phyloP scores from a whole-genome alignment of 2,329 filamentous ascomycete genomes.

The Hortaea sp. region DNA sequence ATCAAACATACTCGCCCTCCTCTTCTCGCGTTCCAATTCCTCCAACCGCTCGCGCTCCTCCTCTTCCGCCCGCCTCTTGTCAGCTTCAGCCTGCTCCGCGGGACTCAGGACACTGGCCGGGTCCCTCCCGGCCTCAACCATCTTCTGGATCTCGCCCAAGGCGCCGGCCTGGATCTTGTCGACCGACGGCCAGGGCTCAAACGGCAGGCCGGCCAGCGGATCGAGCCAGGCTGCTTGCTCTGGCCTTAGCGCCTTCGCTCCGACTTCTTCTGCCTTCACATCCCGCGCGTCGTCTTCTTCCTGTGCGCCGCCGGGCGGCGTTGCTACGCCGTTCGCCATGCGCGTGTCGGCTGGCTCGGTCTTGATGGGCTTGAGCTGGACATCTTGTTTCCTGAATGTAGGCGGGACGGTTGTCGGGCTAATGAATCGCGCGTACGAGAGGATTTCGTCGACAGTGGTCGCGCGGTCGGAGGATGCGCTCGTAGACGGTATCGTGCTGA shows the following conservation, averaged over 20 bases:
- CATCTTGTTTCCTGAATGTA: constrained; percentile 30
- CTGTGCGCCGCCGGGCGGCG: constrained; percentile 13
- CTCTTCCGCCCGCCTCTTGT: constrained; percentile 26
- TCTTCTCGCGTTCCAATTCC: constrained; percentile 17
- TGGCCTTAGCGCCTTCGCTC: constrained; percentile 21
- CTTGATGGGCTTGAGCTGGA: constrained; percentile 3
- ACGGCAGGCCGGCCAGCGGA: constrained; percentile 36
- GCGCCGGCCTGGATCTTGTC: constrained; percentile 60
- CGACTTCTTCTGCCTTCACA: constrained; percentile 7
- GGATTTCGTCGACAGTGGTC: constrained; percentile 61
- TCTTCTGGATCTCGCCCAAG: constrained; percentile 50
- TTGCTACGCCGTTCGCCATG: constrained; percentile 23
- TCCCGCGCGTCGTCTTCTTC: constrained; percentile 3
- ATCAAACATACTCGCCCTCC: constrained; percentile 12
- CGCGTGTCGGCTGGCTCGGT: constrained; percentile 8
- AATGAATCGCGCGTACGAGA: constrained; percentile 69
- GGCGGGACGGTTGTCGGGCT: constrained; percentile 69
- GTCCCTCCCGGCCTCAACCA: constrained; percentile 53
- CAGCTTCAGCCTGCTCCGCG: constrained; percentile 29
- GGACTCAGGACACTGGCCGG: constrained; percentile 38
- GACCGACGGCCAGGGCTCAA: constrained; percentile 68
- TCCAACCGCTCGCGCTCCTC: constrained; percentile 30
- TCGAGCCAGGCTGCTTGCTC: constrained; percentile 29
- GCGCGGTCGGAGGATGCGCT: constrained; percentile 28
- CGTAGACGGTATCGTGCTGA: constrained; percentile 53